Evolutionary conservation across 257 asterid genomes (phyloP).

Genomic region (Cordia subcordata): DNA sequence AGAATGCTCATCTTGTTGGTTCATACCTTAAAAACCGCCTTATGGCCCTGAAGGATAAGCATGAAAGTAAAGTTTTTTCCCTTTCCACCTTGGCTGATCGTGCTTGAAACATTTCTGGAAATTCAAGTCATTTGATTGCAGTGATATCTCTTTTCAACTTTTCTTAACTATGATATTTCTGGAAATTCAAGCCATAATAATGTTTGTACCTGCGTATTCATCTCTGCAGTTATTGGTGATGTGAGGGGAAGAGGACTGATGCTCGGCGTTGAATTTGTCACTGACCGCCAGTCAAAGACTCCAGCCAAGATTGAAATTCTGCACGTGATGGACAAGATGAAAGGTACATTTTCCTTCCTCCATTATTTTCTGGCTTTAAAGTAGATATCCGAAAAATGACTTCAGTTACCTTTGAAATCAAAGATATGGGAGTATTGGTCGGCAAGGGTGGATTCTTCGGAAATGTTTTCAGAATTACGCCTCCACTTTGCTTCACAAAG

Average conservation of each 20-base stretch:
- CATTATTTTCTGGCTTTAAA: neutral
- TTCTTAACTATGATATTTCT: too few species aligned
- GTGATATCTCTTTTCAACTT: too few species aligned
- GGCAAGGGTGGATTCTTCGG: slow-evolving; percentile 76
- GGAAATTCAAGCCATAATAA: too few species aligned
- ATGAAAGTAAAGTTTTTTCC: slow-evolving; percentile 36
- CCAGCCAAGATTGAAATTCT: slow-evolving; percentile 51
- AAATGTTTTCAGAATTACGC: slow-evolving; percentile 71
- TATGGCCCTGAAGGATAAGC: slow-evolving; percentile 53
- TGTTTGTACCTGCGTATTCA: neutral
- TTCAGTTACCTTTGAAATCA: neutral
- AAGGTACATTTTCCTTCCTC: slow-evolving; percentile 33
- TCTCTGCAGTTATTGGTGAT: slow-evolving; percentile 56
- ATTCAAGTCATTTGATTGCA: too few species aligned
- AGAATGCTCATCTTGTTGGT: slow-evolving; percentile 62
- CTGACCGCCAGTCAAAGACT: slow-evolving; percentile 46
- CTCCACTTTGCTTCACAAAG: slow-evolving; percentile 63
- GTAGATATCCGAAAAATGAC: neutral
- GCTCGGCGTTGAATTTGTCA: slow-evolving; percentile 75
- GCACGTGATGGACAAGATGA: slow-evolving; percentile 57
- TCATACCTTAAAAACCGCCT: slow-evolving; percentile 64
- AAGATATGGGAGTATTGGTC: slow-evolving; percentile 60
- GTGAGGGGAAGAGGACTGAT: slow-evolving; percentile 77
- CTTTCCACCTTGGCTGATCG: neutral
- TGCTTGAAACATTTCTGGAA: neutral